phyloP scores from a whole-genome alignment of 1,284 basidiomycete species.

The Papiliotrema nemorosa region DNA sequence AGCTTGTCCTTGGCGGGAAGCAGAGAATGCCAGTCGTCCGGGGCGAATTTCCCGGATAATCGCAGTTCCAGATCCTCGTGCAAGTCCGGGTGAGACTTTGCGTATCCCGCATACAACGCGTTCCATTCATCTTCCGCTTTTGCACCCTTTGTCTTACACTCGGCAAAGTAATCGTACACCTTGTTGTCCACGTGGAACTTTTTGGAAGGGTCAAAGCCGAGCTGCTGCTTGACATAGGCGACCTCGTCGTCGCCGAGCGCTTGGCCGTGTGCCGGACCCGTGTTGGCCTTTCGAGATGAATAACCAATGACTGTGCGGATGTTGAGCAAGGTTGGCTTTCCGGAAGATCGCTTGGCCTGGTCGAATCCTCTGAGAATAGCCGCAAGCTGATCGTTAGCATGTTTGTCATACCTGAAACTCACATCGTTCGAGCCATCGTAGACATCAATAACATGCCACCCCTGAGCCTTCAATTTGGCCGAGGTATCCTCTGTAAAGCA shows the following conservation, averaged over 20 bases:
- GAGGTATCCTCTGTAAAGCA: constrained; percentile 47
- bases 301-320: constrained; percentile 43
- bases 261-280: constrained; percentile 34
- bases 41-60: constrained; percentile 23
- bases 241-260: constrained; percentile 43
- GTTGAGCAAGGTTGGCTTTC: constrained; percentile 40
- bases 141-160: constrained; percentile 25
- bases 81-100: constrained; percentile 25
- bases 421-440: constrained; percentile 39
- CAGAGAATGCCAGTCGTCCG: constrained; percentile 21
- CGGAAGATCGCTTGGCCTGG: constrained; percentile 29
- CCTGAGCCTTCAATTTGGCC: constrained; percentile 35
- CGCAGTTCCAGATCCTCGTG: constrained; percentile 27
- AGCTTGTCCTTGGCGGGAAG: constrained; percentile 31
- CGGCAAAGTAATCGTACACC: constrained; percentile 37
- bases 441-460: constrained; percentile 46
- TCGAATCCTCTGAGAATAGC: constrained; percentile 36
- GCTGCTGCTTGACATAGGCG: constrained; percentile 31
- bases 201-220: constrained; percentile 31
- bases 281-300: constrained; percentile 31
- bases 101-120: constrained; percentile 24
- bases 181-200: constrained; percentile 32
- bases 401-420: constrained; percentile 4
- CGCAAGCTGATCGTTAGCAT: constrained; percentile 21
- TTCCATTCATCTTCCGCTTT: constrained; percentile 36